These are phyloP conservation scores for Dorcoceras hygrometricum DNA, from an alignment of 257 asterid genomes.

Conservation along the genomic window DNA sequence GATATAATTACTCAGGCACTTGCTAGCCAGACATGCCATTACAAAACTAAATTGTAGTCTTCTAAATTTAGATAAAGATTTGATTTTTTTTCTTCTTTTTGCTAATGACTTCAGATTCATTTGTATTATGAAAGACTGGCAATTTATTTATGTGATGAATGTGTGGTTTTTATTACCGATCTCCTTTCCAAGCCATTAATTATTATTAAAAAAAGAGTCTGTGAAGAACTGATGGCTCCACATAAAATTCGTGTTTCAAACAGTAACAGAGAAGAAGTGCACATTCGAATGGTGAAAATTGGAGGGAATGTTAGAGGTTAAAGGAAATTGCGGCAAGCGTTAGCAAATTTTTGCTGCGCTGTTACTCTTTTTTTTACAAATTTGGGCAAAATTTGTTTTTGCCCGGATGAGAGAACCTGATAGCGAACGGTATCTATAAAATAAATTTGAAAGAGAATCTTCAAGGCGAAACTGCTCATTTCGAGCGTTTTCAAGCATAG, in stretches of 20 bases:
- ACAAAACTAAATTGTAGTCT: constrained; percentile 47
- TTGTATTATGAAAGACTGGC: not conserved
- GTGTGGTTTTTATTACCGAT: not conserved
- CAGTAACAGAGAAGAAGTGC: not conserved
- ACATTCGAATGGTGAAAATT: not conserved
- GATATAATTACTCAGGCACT: constrained; percentile 30
- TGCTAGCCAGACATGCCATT: constrained; percentile 48
- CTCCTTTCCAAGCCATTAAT: not conserved
- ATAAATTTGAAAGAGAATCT: not conserved
- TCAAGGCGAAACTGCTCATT: not conserved
- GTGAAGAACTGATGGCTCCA: not conserved
- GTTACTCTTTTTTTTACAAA: too few species aligned
- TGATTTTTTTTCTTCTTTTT: not conserved
- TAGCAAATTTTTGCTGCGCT: not conserved
- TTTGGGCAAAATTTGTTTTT: not conserved
- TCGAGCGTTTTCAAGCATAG: not conserved
- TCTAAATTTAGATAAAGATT: not conserved
- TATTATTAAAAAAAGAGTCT: too few species aligned
- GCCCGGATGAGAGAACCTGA: not conserved
- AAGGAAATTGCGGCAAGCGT: not conserved
- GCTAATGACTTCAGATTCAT: not conserved
- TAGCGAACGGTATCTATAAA: not conserved
- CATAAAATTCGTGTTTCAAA: not conserved
- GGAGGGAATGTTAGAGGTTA: not conserved
- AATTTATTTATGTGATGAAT: too few species aligned